Base-by-base conservation (phyloP, 2,329 filamentous ascomycete species). In the Fusarium decemcellulare region DNA sequence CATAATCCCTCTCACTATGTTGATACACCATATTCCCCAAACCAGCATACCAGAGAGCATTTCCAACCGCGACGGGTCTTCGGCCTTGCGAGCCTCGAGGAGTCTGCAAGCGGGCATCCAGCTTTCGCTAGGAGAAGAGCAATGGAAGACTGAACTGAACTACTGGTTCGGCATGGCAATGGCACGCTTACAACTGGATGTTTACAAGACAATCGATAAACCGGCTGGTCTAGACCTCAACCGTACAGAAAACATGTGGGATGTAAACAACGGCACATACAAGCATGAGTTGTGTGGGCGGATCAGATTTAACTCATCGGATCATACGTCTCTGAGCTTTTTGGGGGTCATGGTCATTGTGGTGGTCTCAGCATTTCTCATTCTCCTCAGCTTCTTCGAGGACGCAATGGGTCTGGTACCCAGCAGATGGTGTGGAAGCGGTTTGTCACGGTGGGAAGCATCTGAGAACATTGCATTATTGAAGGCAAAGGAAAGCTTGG, bases 141-240 rank as follows among this genome's bases (percentile, higher is more conserved):
- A 53, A 18, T 53, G 50, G 50, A 53, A 53, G 23, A 40, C 50
- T 8, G 50, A 53, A 11, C 50, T 53, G 9, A 53, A 14, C 3
- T 40, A 53, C 11, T 53, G 50, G 50, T 53, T 53, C 12, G 34
- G 10, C 50, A 6, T 53, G 36, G 23, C 5, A 5, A 30, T 42
- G 36, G 50, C 36, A 11, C 36, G 50, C 5, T 8, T 53, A 27
- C 36, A 53, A 18, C 27, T 53, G 15, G 50, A 42, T 4, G n/a
- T 42, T 9, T 42, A 32, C 23, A 53, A 53, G 27, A 40, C 50
- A 27, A 43, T 54, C n/a, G 37, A 54, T n/a, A 40, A 27, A 12
- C 51, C 51, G 6, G 29, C 9, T 8, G 37, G 23, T 32, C 12
- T 54, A 12, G 37, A 16, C 18, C 37, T 34, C 8, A 32, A 32